phyloP scores from a whole-genome alignment of 2,329 filamentous ascomycete genomes.

The Knufia petricola region DNA sequence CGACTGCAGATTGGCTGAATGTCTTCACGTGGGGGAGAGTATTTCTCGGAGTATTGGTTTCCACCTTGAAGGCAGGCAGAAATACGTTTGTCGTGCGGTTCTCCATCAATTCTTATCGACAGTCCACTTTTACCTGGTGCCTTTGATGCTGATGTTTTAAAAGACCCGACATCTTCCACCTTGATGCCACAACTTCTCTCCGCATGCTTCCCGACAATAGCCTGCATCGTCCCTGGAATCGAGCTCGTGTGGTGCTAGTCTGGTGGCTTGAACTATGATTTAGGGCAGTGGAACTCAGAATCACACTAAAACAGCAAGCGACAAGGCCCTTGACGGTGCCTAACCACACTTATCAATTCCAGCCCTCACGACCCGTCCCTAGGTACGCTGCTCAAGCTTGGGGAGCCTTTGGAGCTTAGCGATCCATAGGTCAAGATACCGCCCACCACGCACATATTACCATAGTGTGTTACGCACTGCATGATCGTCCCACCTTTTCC shows the following conservation, averaged over 20 bases:
- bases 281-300: background rate
- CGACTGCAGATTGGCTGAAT: background rate
- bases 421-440: conserved; percentile 9
- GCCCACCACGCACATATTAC: conserved; percentile 11
- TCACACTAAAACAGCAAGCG: conserved; percentile 5
- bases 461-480: conserved; percentile 9
- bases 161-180: background rate
- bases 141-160: background rate
- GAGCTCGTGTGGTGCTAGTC: conserved; percentile 2
- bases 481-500: conserved; percentile 5
- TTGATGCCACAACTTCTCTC: background rate
- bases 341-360: conserved; percentile 7
- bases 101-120: conserved; percentile 5
- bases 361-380: conserved; percentile 12
- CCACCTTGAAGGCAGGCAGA: background rate
- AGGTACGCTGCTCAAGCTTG: background rate
- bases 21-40: conserved; percentile 5
- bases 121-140: background rate
- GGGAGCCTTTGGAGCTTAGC: conserved; percentile 5
- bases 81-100: background rate
- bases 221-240: background rate
- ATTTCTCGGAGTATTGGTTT: conserved; percentile 5
- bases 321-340: conserved; percentile 2
- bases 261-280: conserved; percentile 3
- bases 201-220: background rate